Base-by-base conservation (phyloP, 768 basidiomycete genomes). In the Boletus sensibilis region DNA sequence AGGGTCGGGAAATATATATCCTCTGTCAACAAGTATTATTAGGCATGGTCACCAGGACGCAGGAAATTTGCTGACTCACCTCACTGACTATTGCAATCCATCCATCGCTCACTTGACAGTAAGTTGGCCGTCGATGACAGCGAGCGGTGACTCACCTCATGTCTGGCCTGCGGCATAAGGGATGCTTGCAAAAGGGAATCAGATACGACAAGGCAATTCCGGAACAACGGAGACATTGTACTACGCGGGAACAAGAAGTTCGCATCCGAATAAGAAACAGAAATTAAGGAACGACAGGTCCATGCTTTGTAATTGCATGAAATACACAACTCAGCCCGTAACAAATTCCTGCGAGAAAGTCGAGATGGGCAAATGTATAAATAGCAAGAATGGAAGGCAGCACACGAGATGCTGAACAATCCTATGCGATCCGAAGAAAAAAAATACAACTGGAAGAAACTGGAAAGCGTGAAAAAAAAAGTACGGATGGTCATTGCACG, bases 401-500 rank as follows among this genome's bases (percentile, higher is more conserved):
- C 55, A 63, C 52, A 48, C 50, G 34, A 49, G 51, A 51, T 56
- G 62, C 47, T 56, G 35, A 8, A 58, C 48, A 48, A 61, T 67
- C 62, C 62, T n/a, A 53, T 55, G 46, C 33, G 42, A 50, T 61
- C 58, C 43, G 37, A 43, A 38, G 41, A 20, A 25, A 43, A 16
- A 34, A 41, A 45, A 46, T 31, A 48, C 12, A 18, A 31, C 34
- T 34, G 13, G 14, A 27, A 33, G 16, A 34, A 20, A 42, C 18
- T 29, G 47, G 39, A 43, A 52, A 52, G 41, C 29, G 45, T 23
- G 39, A 44, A 44, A n/a, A n/a, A n/a, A n/a, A n/a, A n/a, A 13
- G 35, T 34, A 47, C 18, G 23, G 4, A 48, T 3, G 55, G 57
- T 69, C 55, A 71, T 67, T 63, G 68, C 4, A 60, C 63, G 8